Conservation (phyloP, 306 rosid species). For the Citrullus mucosospermus region DNA sequence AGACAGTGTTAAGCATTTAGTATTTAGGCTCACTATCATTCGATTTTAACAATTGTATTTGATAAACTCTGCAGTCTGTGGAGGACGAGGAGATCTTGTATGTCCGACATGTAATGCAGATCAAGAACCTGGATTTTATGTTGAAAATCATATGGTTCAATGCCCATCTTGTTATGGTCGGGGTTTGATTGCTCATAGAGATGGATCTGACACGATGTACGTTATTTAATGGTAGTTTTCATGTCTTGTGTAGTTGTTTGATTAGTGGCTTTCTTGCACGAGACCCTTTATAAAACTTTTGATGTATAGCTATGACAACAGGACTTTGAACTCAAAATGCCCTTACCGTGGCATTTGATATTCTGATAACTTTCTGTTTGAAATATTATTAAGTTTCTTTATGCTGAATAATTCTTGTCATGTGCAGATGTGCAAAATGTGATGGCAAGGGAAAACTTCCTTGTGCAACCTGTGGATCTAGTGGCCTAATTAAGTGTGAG, state of each 20-base stretch:
- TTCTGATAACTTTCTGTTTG: not conserved
- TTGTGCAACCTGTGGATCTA: constrained; percentile 75
- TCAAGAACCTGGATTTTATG: constrained; percentile 72
- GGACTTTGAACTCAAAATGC: not conserved
- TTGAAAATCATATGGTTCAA: constrained; percentile 62
- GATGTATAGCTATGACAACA: not conserved
- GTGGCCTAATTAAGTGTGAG: constrained; percentile 58
- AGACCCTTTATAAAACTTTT: not conserved
- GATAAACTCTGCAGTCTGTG: constrained; percentile 48
- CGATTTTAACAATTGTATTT: constrained; percentile 5
- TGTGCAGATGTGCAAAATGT: constrained; percentile 79
- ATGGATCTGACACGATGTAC: constrained; percentile 89
- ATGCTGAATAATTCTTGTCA: constrained; percentile 3
- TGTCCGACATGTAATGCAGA: constrained; percentile 56
- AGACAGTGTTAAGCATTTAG: not conserved
- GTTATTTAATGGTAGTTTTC: constrained; percentile 11
- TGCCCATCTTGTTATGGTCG: constrained; percentile 82
- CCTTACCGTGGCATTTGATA: not conserved
- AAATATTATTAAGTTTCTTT: not conserved
- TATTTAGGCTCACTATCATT: not conserved
- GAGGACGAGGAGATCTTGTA: constrained; percentile 49
- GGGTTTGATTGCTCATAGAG: constrained; percentile 89
- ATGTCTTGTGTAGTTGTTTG: not conserved
- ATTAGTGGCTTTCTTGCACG: not conserved
- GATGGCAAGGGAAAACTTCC: constrained; percentile 72